A percentile compares a stretch with the other conserved stretches of the same genome.
Conservation (phyloP, 495 filamentous ascomycete genomes). For the Daldinia bambusicola region DNA sequence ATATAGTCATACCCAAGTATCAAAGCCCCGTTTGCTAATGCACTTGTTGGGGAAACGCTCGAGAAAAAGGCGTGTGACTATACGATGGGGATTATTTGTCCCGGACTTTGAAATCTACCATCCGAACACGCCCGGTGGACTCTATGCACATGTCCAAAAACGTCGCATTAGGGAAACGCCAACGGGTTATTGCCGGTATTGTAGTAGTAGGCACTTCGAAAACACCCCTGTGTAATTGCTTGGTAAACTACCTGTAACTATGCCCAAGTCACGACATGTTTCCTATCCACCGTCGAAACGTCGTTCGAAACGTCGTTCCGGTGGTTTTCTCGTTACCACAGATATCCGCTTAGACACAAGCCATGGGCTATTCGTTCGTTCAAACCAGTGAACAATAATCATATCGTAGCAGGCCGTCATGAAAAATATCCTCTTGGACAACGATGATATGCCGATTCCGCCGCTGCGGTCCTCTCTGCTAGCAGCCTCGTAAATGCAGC, state of each 20-base stretch:
- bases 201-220: conserved; percentile 10
- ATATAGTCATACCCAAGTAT: conserved; percentile 37
- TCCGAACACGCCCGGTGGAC: conserved; percentile 5
- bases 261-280: conserved; percentile 31
- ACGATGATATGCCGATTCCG: conserved; percentile 33
- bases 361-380: conserved; percentile 28
- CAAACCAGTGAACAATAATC: conserved; percentile 42
- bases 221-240: conserved; percentile 26
- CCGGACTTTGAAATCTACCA: conserved; percentile 8
- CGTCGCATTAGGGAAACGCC: not conserved
- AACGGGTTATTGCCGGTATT: conserved; percentile 2
- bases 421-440: conserved; percentile 14
- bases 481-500: conserved; percentile 41
- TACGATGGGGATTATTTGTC: conserved; percentile 8
- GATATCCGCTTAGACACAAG: conserved; percentile 25
- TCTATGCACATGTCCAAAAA: conserved; percentile 10
- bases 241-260: conserved; percentile 39
- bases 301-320: conserved; percentile 17
- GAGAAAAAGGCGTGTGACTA: conserved; percentile 27
- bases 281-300: conserved; percentile 14
- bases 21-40: conserved; percentile 9
- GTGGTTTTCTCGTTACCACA: conserved; percentile 32
- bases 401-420: conserved; percentile 17
- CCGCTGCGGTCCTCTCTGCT: conserved; percentile 27
- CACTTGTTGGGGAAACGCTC: conserved; percentile 27